Base-by-base conservation (phyloP, 2,329 filamentous ascomycete species). In the Phialophora expanda region DNA sequence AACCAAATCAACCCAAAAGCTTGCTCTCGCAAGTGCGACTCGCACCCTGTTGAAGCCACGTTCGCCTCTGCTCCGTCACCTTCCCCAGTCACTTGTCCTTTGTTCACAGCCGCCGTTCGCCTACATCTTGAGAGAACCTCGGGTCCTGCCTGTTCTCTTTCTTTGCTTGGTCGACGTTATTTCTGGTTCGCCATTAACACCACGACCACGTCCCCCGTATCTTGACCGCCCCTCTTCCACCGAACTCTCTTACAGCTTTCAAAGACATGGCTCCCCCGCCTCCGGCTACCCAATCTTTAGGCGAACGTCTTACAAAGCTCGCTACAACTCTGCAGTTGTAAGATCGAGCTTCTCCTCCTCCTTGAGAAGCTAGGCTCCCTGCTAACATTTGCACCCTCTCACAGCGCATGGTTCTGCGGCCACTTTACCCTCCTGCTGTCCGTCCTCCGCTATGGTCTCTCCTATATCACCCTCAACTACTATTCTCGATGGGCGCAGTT, bases 401-500 rank as follows among this genome's bases (percentile, higher is more conserved):
- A 71, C 90, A 93, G 90, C 87, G 71, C 69, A 26, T 73, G 71
- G 71, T 73, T 73, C 48, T 56, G 67, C 28, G 71, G 94, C 73
- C 95, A 99, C 78, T 82, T 97, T 67, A 90, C 89, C 46, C 87
- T 98, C 68, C 89, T 99, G 72, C 81, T 96, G 73, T 89, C 88
- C 75, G 92, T 94, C 60, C 77, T 90, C 75, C 90, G 93, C 77
- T 99, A 98, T 80, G 81, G 84, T 70, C 79, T 98, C 69, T 96
- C 93, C 56, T 96, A 92, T 83, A 80, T 97, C 65, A 90, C 90
- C 75, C 90, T 98, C 85, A 96, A 96, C 85, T 93, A 88, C 78
- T 90, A 90, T 77, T 89, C 88, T 65, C 81, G 86, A 76, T 87
- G 88, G 83, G 93, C 94, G 56, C 85, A 87, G 72, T 89, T 95